Evolutionary conservation across 495 filamentous ascomycete genomes (phyloP).

Genomic region (Penicillium taxi): DNA sequence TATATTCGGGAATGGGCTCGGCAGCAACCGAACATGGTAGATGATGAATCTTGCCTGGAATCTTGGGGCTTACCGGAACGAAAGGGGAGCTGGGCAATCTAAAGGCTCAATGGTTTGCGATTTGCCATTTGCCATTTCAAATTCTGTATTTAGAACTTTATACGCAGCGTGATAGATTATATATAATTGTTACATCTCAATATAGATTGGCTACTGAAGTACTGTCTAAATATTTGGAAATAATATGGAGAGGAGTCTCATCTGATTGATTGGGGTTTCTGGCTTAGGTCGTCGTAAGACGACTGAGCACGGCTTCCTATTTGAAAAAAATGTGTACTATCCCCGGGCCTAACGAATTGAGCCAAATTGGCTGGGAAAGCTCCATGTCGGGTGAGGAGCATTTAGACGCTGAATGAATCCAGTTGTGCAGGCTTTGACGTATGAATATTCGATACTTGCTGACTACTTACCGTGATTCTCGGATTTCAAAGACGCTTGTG

Average conservation of each 20-base stretch:
- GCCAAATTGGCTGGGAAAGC: too few relatives aligned
- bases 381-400: too few relatives aligned
- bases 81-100: conserved; percentile 77
- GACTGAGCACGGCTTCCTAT: too few relatives aligned
- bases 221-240: too few relatives aligned
- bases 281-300: too few relatives aligned
- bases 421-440: background rate
- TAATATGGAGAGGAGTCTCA: too few relatives aligned
- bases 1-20: conserved; percentile 83
- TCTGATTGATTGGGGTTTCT: too few relatives aligned
- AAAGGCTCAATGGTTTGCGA: too few relatives aligned
- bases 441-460: background rate
- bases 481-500: conserved; percentile 10
- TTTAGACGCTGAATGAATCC: background rate
- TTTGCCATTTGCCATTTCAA: background rate
- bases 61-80: conserved; percentile 67
- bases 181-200: background rate
- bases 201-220: too few relatives aligned
- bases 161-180: background rate
- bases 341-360: too few relatives aligned
- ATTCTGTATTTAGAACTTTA: background rate
- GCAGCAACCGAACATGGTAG: conserved; percentile 60
- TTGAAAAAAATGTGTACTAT: too few relatives aligned
- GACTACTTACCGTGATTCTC: background rate
- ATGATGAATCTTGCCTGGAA: conserved; percentile 43